Conservation (phyloP, 345 rosid genomes). For the Brassica carinata region DNA sequence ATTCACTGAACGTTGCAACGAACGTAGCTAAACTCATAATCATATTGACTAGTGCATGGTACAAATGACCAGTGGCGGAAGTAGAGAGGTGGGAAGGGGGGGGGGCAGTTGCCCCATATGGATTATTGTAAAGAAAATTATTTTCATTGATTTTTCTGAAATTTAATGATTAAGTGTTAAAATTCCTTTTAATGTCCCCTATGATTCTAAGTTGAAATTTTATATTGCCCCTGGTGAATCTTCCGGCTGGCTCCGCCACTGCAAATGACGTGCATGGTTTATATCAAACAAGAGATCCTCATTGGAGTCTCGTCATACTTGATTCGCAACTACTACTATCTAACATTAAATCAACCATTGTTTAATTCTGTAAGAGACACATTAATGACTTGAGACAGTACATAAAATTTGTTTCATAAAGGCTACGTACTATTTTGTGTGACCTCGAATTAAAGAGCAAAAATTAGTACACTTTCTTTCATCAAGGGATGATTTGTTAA, state of each 20-base stretch:
- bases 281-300: conserved; percentile 1
- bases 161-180: no score
- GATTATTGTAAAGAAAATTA: no score
- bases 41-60: background rate
- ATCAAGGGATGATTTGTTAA: conserved; percentile 9
- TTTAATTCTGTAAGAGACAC: conserved; percentile 20
- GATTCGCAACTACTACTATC: conserved; percentile 4
- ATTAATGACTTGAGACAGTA: conserved; percentile 27
- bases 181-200: no score
- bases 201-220: no score
- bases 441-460: conserved; percentile 22
- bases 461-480: background rate
- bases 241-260: no score
- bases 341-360: conserved; percentile 10
- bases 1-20: background rate
- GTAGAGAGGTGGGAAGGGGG: no score
- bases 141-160: no score
- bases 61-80: background rate
- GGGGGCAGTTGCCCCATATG: no score
- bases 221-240: no score
- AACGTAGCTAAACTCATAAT: background rate
- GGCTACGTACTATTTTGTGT: conserved; percentile 21
- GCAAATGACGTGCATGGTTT: background rate
- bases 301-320: conserved; percentile 4
- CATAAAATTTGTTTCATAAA: conserved; percentile 14